A percentile compares a stretch with the other conserved stretches of the same genome.
Conservation (phyloP, 2,329 filamentous ascomycete genomes). For the Apiospora arundinis region DNA sequence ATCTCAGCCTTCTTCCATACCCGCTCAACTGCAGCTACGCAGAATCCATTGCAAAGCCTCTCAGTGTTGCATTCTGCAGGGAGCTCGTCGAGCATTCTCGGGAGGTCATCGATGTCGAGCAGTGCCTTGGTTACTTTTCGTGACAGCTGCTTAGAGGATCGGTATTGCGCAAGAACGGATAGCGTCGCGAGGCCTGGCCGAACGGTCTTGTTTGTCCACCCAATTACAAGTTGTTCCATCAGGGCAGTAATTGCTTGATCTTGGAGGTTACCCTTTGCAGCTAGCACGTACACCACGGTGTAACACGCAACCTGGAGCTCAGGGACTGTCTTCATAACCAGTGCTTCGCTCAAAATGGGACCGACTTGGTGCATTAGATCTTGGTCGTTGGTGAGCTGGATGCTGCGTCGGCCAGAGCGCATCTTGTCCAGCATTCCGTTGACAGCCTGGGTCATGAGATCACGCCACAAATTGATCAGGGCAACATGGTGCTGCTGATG, state of each 20-base stretch:
- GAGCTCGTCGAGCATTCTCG: conserved; percentile 65
- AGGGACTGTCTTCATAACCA: conserved; percentile 76
- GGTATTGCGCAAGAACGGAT: conserved; percentile 81
- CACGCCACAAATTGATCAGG: conserved; percentile 89
- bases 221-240: conserved; percentile 85
- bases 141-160: conserved; percentile 72
- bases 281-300: conserved; percentile 87
- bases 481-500: conserved; percentile 76
- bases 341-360: conserved; percentile 77
- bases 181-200: conserved; percentile 79
- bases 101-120: conserved; percentile 66
- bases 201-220: conserved; percentile 77
- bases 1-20: conserved; percentile 65
- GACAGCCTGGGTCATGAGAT: conserved; percentile 83
- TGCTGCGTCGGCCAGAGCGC: conserved; percentile 75
- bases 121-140: conserved; percentile 73
- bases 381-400: conserved; percentile 83
- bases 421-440: conserved; percentile 81
- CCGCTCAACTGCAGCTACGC: conserved; percentile 67
- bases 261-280: conserved; percentile 79
- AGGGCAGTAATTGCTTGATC: conserved; percentile 83
- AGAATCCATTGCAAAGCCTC: conserved; percentile 75
- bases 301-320: conserved; percentile 88
- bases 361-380: conserved; percentile 71
- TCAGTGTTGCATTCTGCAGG: conserved; percentile 71